These are phyloP conservation scores for Solanum sparsipilum DNA, from an alignment of 257 asterid genomes.

Conservation along the genomic window DNA sequence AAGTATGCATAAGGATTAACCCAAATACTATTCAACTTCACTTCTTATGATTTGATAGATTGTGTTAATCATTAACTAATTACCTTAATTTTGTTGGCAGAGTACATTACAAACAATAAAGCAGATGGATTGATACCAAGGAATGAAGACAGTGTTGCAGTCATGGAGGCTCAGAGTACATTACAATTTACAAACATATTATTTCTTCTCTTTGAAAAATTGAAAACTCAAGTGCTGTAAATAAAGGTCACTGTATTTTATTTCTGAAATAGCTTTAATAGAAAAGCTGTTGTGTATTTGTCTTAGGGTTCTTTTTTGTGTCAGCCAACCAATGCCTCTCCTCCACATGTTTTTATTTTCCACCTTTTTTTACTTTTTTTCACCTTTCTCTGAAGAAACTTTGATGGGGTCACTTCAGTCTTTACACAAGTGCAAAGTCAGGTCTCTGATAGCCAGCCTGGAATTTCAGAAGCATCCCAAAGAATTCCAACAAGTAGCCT, in stretches of 20 bases:
- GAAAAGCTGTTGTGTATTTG: neutral
- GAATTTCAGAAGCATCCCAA: slow-evolving; percentile 24
- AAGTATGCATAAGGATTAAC: neutral
- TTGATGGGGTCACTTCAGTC: neutral
- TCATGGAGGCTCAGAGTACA: neutral
- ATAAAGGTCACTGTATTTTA: neutral
- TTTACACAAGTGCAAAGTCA: neutral
- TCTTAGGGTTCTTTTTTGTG: neutral
- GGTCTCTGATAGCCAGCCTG: slow-evolving; percentile 25
- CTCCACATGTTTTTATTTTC: neutral
- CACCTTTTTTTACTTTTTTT: neutral
- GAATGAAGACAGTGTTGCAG: neutral
- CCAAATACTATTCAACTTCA: neutral
- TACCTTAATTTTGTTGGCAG: neutral
- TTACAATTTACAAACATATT: neutral
- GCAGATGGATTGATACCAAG: neutral
- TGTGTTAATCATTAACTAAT: neutral
- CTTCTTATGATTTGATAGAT: neutral
- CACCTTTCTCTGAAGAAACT: neutral
- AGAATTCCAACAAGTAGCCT: neutral
- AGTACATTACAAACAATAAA: neutral
- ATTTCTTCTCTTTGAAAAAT: neutral
- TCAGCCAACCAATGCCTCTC: neutral
- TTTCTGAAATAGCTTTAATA: neutral
- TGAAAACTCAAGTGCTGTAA: neutral